Evolutionary conservation across 805 yeast genomes (phyloP), one percentile per base, ranked within the genome.

Genomic region (Candida insectorum): DNA sequence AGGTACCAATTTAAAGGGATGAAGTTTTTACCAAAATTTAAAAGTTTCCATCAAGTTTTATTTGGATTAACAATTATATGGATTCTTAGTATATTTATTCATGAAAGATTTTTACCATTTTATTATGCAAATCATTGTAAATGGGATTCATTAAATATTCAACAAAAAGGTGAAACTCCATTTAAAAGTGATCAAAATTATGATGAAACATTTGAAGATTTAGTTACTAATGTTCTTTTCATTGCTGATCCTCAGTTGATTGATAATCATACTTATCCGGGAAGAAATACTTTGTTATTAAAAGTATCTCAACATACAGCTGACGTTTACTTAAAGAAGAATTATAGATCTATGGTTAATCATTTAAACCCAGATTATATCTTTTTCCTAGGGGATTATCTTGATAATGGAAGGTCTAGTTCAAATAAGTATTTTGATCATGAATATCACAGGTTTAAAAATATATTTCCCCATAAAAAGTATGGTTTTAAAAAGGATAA

Each of bases 161-260:
- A 23, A 5, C 26, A 30, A 15, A 9, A 16, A 10, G 16, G 31
- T 18, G 26, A 13, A 16, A 19, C 28, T 23, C 28, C 29, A 11
- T 30, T 19, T 25, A 16, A 26, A 31, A 30, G 31, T 24, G 41
- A 36, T 18, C 32, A 32, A 18, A 29, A 39, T 22, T 37, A 34
- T 18, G 44, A 38, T 26, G 16, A 28, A 16, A 11, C n/a, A 8
- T 14, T 6, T 19, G 26, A 33, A 12, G n/a, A 20, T 5, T 13
- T 19, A 16, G 15, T 23, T 4, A 56, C 61, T 24, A 54, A 54
- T 26, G 54, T 67, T 21, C 40, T 66, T 27, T 43, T 66, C 7
- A 56, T 67, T 14, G 70, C 73, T 4, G 72, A 67, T 34, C 71
- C 73, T 5, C 72, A 66, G 38, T 54, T 67, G 24, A 65, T 66